A percentile compares a stretch with the other conserved stretches of the same genome.
Conservation (phyloP, 2,329 filamentous ascomycete genomes). For the Eutypella sp. region DNA sequence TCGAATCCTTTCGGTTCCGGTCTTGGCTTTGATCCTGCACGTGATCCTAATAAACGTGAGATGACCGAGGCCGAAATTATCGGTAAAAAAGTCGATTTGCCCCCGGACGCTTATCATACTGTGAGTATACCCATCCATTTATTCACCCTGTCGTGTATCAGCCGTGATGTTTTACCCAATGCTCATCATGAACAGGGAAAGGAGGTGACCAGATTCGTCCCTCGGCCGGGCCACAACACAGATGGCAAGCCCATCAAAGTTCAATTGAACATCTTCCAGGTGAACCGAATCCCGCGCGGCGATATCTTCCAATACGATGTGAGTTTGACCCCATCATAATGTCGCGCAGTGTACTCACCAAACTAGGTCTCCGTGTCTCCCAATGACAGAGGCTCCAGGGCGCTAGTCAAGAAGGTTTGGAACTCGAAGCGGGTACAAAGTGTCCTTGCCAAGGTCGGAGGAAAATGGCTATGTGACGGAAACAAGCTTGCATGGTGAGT, state of each 20-base stretch:
- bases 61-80: slow-evolving; percentile 27
- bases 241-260: slow-evolving; percentile 49
- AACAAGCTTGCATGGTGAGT: slow-evolving; percentile 79
- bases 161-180: neutral
- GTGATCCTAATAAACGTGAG: slow-evolving; percentile 12
- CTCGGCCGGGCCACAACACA: slow-evolving; percentile 53
- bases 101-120: slow-evolving; percentile 49
- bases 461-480: slow-evolving; percentile 71
- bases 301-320: slow-evolving; percentile 83
- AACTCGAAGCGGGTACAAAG: slow-evolving; percentile 54
- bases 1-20: slow-evolving; percentile 3
- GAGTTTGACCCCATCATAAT: slow-evolving; percentile 33
- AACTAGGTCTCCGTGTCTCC: slow-evolving; percentile 61
- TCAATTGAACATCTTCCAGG: slow-evolving; percentile 70
- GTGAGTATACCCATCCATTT: slow-evolving; percentile 24
- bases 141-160: no score
- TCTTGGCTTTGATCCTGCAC: slow-evolving; percentile 12
- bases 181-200: slow-evolving; percentile 19
- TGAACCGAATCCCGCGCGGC: slow-evolving; percentile 52
- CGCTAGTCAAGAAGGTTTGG: slow-evolving; percentile 74
- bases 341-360: slow-evolving; percentile 2
- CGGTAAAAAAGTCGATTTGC: slow-evolving; percentile 51
- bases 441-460: slow-evolving; percentile 42
- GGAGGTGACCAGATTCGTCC: slow-evolving; percentile 29
- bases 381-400: slow-evolving; percentile 50